Percentiles rank a stretch among this genome's conserved stretches.
Conservation (phyloP, 2,329 filamentous ascomycete species). For the Cordyceps cateniannulata region DNA sequence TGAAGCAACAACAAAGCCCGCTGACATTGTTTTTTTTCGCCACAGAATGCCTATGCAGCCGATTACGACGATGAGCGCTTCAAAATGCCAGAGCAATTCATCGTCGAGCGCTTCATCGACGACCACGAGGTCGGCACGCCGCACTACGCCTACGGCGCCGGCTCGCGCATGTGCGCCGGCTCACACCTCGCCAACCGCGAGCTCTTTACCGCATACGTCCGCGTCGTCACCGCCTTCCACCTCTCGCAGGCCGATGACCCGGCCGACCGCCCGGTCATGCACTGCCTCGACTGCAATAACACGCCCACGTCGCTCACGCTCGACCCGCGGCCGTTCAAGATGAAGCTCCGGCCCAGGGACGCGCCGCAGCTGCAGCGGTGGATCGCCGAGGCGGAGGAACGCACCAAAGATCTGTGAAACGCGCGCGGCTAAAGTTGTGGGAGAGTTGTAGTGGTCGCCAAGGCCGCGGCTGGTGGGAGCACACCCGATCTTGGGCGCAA, state of each 20-base stretch:
- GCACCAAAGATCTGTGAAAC: conserved; percentile 38
- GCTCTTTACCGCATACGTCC: conserved; percentile 53
- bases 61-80: conserved; percentile 67
- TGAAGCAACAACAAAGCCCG: too few relatives aligned
- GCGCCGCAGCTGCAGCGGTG: conserved; percentile 39
- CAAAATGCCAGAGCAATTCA: conserved; percentile 54
- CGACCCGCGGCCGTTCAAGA: conserved; percentile 58
- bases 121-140: conserved; percentile 49
- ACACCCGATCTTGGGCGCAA: background rate
- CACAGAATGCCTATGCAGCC: conserved; percentile 63
- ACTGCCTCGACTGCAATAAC: conserved; percentile 50
- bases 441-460: background rate
- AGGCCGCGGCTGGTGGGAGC: background rate
- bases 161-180: conserved; percentile 57
- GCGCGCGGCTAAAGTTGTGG: background rate
- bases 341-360: conserved; percentile 45
- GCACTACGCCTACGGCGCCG: conserved; percentile 57
- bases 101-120: conserved; percentile 63
- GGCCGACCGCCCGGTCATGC: conserved; percentile 44
- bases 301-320: conserved; percentile 53
- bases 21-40: background rate
- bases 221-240: conserved; percentile 52
- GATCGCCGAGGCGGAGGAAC: conserved; percentile 45
- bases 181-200: conserved; percentile 58
- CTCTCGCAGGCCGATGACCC: conserved; percentile 41